Evolutionary conservation across 2,329 filamentous ascomycete species (phyloP).

Genomic region (Talaromyces piceae): DNA sequence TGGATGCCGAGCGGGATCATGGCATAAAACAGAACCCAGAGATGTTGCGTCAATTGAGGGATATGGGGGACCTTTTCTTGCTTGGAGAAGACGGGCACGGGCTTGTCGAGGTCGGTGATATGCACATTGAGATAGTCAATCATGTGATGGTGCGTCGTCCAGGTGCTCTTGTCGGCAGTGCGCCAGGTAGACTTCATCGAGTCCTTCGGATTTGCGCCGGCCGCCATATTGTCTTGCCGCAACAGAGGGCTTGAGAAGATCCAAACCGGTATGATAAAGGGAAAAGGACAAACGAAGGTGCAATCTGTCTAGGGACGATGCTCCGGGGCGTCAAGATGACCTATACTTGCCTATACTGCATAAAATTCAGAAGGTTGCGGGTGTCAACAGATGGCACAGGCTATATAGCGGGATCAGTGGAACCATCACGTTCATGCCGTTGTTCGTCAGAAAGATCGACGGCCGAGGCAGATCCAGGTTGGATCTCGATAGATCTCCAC

Average conservation of each 20-base stretch:
- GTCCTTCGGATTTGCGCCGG: conserved; percentile 21
- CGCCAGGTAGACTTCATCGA: conserved; percentile 39
- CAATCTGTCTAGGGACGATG: no score
- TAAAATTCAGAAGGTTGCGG: no score
- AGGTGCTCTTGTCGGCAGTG: conserved; percentile 18
- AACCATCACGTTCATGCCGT: background rate
- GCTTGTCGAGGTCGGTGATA: conserved; percentile 20
- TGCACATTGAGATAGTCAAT: conserved; percentile 26
- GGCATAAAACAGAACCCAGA: conserved; percentile 36
- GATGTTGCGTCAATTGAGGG: conserved; percentile 28
- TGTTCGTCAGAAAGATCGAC: background rate
- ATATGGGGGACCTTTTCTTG: conserved; percentile 36
- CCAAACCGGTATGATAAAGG: no score
- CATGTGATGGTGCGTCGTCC: conserved; percentile 27
- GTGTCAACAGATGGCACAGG: no score
- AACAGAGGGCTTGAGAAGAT: background rate
- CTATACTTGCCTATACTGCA: no score
- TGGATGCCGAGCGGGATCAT: conserved; percentile 32
- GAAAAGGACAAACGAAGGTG: no score
- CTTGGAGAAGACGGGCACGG: conserved; percentile 35
- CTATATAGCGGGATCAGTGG: background rate
- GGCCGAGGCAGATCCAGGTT: background rate
- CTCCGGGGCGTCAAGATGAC: no score
- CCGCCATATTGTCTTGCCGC: background rate
- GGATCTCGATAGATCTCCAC: background rate